Percentiles rank a stretch among this genome's conserved stretches.
These are phyloP conservation scores for Nepenthes gracilis DNA, from an alignment of 148 eudicot genomes.

Conservation along the genomic window DNA sequence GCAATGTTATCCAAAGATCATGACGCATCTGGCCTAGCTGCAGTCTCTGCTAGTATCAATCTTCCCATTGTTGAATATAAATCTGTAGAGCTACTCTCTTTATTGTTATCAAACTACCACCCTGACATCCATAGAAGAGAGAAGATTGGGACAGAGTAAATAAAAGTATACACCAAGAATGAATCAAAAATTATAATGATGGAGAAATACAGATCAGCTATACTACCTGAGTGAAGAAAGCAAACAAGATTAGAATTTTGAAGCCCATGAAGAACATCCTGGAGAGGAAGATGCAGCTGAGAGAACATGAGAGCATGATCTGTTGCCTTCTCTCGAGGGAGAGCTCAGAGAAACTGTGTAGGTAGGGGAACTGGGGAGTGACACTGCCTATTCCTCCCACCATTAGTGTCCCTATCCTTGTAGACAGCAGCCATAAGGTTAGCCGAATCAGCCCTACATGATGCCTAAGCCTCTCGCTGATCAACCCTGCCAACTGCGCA, in stretches of 20 bases:
- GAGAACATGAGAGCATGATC: constrained; percentile 30
- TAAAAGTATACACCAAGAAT: too few species aligned
- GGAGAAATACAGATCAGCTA: neutral
- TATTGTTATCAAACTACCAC: too few species aligned
- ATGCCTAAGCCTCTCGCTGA: constrained; percentile 24
- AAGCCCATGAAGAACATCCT: constrained; percentile 21
- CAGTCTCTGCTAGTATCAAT: too few species aligned
- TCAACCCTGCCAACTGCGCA: constrained; percentile 22
- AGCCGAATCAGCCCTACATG: constrained; percentile 21
- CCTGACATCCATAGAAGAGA: too few species aligned
- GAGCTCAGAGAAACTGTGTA: constrained; percentile 28
- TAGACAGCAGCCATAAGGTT: constrained; percentile 24
- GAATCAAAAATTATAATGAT: neutral
- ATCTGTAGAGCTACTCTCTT: too few species aligned
- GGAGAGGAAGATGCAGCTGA: constrained; percentile 19
- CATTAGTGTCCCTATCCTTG: constrained; percentile 42
- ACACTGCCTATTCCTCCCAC: constrained; percentile 25
- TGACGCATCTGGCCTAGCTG: too few species aligned
- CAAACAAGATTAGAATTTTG: constrained; percentile 23
- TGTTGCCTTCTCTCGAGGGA: constrained; percentile 24
- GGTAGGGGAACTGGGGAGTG: constrained; percentile 29
- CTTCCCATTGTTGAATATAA: too few species aligned
- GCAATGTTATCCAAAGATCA: too few species aligned
- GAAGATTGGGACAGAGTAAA: too few species aligned
- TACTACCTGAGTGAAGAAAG: constrained; percentile 49